Evolutionary conservation across 176 grass and related monocot species (phyloP), one percentile per base, ranked within the genome.

Genomic region (Ananas comosus): DNA sequence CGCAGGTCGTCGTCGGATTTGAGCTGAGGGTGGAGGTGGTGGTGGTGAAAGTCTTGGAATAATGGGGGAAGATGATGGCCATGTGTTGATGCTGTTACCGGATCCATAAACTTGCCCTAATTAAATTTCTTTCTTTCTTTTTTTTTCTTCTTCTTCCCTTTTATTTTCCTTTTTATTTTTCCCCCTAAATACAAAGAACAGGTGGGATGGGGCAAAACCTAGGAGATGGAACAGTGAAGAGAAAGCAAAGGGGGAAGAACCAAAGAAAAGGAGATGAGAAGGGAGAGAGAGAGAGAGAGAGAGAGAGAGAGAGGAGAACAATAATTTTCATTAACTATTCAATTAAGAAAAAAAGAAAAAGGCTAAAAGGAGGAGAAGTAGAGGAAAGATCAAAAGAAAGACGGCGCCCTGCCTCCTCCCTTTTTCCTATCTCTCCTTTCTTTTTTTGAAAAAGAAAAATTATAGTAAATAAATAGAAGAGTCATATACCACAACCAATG

Each of bases 171-270:
- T 66, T n/a, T n/a, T n/a, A n/a, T 48, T 18, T 48, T 33, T 67
- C 33, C 33, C 22, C 22, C 22, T 0, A 23, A 23, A 23, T 48
- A 47, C 14, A 4, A 16, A 16, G 5, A 7, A 2, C 65, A 67
- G 48, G 65, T 48, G 24, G 5, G 33, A 16, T 49, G 54, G 64
- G 29, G 29, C 25, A 27, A 48, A 66, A 66, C 64, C 64, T 67
- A 67, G 65, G 65, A 67, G 13, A 67, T 67, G 28, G 13, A 66
- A 67, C 65, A 49, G 65, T 67, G 29, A 16, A 66, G 29, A 66
- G 29, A 14, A 33, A 48, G 64, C 22, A 42, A 66, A 16, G 27
- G 11, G n/a, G 13, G 13, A 13, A 28, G 4, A 48, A 33, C 13
- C 3, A 48, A 33, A 48, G 33, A 48, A 4, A 9, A 18, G 10